A percentile compares a stretch with the other conserved stretches of the same genome.
These are phyloP conservation scores for Thelephora terrestris DNA, from an alignment of 1,284 basidiomycete genomes.

Conservation along the genomic window DNA sequence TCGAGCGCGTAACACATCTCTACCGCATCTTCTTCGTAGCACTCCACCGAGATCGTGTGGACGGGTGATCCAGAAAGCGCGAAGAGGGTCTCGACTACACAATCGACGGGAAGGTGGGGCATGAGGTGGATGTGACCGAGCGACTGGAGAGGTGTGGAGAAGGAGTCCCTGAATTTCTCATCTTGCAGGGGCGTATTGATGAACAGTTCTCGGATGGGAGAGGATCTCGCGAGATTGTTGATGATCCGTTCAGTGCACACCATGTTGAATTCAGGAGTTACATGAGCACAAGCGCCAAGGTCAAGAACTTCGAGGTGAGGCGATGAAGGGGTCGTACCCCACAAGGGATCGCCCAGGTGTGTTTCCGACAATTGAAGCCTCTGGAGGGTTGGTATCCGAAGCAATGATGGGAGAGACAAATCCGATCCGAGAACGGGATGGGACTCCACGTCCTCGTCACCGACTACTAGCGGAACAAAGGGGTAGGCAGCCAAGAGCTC, in stretches of 20 bases:
- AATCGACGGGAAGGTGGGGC: conserved; percentile 50
- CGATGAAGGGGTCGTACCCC: conserved; percentile 35
- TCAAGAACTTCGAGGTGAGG: conserved; percentile 49
- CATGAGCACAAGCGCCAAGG: conserved; percentile 47
- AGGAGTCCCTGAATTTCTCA: conserved; percentile 24
- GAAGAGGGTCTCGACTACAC: conserved; percentile 47
- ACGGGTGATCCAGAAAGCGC: conserved; percentile 52
- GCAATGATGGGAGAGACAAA: conserved; percentile 53
- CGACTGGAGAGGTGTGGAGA: conserved; percentile 39
- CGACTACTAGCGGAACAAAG: conserved; percentile 45
- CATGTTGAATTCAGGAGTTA: conserved; percentile 41
- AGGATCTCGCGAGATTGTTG: conserved; percentile 39
- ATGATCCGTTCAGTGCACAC: conserved; percentile 48
- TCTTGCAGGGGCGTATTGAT: conserved; percentile 41
- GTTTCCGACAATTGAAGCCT: conserved; percentile 59
- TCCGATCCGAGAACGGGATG: conserved; percentile 45
- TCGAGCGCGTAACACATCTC: conserved; percentile 47
- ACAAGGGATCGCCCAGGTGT: conserved; percentile 53
- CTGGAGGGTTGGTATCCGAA: conserved; percentile 48
- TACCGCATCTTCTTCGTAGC: conserved; percentile 48
- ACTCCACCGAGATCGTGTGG: conserved; percentile 44
- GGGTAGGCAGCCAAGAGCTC: conserved; percentile 43
- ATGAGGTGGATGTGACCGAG: conserved; percentile 48
- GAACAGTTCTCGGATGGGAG: conserved; percentile 36
- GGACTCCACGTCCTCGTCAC: conserved; percentile 48